Base-by-base conservation (phyloP, 129 eudicot genomes). In the Kitagawia praeruptora region DNA sequence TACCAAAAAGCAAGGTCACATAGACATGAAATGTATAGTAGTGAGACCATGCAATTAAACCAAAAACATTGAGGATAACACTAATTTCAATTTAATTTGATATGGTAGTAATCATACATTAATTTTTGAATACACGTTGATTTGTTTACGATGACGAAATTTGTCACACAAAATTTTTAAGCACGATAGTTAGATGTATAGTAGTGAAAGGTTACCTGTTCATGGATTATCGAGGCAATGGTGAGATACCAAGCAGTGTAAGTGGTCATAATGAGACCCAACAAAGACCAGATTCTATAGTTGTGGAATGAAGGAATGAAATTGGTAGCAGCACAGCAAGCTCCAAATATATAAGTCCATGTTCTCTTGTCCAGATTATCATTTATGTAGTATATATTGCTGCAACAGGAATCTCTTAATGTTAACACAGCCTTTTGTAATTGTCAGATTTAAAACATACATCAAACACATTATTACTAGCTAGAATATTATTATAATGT, bases 331-430 rank as follows among this genome's bases (percentile, higher is more conserved):
- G 98, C 98, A 75, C 98, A 95, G 45, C 98, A 95, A 39, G 98
- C 98, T 70, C 98, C 98, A 44, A 95, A 95, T 45, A 95, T 95
- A 81, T 95, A 95, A 21, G 98, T 95, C 98, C 98, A 95, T 45
- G 98, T 94, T 83, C 98, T 92, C 92, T 94, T 94, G 96, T 94
- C 98, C 88, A 94, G 81, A 83, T 90, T 90, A 84, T 94, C 98
- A 86, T 94, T 94, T 85, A 94, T 90, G 90, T 94, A 94, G 79
- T 94, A 94, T 83, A 94, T 94, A 66, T 94, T 94, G 92, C 97
- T 94, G 97, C 91, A 78, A 61, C 41, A 34, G 13, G 15, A 6
- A 25, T 41, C 18, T 41, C 18, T 42, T 8, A 44, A 73, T 73
- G 75, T 23, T 41, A 71, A 71, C 75, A 38, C 49, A 6, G 8